Conservation (phyloP, 306 rosid genomes). For the Chamaecrista fasciculata region DNA sequence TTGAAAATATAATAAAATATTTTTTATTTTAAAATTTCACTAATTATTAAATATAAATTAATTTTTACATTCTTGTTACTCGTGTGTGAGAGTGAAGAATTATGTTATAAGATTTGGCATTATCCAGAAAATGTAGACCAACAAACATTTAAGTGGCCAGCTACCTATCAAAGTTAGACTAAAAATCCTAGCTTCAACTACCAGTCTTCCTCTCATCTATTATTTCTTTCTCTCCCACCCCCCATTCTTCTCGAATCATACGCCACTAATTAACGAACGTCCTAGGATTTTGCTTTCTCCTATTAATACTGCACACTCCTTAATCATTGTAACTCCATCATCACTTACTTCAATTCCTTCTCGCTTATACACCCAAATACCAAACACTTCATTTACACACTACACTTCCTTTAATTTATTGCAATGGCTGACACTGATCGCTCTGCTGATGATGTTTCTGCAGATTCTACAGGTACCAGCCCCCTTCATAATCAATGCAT, state of each 20-base stretch:
- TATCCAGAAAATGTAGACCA: neutral
- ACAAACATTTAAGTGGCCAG: constrained; percentile 39
- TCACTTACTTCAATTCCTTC: constrained; percentile 6
- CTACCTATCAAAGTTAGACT: constrained; percentile 55
- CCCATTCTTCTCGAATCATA: constrained; percentile 24
- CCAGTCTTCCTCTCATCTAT: constrained; percentile 58
- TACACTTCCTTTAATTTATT: constrained; percentile 23
- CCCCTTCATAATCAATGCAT: constrained; percentile 26
- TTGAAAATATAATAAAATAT: too few relatives aligned
- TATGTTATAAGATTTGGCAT: neutral
- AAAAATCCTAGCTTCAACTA: constrained; percentile 45
- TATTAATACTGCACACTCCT: constrained; percentile 36
- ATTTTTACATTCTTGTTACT: too few relatives aligned
- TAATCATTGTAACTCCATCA: constrained; percentile 29
- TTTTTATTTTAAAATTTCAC: too few relatives aligned
- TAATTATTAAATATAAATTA: too few relatives aligned
- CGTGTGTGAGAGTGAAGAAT: too few relatives aligned
- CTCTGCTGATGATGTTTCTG: constrained; percentile 45
- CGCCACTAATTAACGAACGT: constrained; percentile 1
- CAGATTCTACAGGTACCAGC: constrained; percentile 63
- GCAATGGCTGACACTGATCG: constrained; percentile 59
- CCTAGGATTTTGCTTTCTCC: constrained; percentile 23
- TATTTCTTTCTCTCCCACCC: constrained; percentile 25
- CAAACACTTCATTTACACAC: too few relatives aligned
- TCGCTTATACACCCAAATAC: neutral